phyloP scores from a whole-genome alignment of 2,329 filamentous ascomycete species.

The Fusarium sublunatum region DNA sequence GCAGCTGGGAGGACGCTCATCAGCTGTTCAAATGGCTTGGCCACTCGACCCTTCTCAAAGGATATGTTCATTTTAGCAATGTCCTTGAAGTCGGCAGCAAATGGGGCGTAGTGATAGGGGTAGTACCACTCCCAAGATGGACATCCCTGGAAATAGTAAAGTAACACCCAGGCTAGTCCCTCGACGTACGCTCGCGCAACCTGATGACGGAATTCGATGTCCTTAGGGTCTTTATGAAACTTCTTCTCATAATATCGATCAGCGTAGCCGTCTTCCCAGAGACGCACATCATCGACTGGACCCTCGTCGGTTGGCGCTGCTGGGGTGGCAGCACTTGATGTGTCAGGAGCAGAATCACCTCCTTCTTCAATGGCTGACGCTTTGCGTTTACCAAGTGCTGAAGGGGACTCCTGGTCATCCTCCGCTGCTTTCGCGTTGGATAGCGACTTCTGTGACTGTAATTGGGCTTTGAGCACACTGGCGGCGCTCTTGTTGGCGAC shows the following conservation, averaged over 20 bases:
- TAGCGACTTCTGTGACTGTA: constrained; percentile 62
- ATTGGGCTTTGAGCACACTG: constrained; percentile 83
- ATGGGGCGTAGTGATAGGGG: constrained; percentile 97
- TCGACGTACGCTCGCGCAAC: constrained; percentile 94
- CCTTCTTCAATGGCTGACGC: constrained; percentile 74
- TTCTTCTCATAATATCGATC: constrained; percentile 98
- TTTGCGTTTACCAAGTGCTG: constrained; percentile 79
- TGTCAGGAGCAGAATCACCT: constrained; percentile 68
- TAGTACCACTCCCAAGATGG: constrained; percentile 99
- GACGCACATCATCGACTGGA: constrained; percentile 81
- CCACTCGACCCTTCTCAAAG: constrained; percentile 87
- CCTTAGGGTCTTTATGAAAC: constrained; percentile 83
- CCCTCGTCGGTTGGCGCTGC: constrained; percentile 67
- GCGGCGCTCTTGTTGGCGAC: constrained; percentile 94
- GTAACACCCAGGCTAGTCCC: constrained; percentile 92
- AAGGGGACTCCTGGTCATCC: constrained; percentile 55
- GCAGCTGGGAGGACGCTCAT: constrained; percentile 98
- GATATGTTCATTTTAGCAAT: constrained; percentile 80
- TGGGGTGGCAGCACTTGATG: constrained; percentile 60
- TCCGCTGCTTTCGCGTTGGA: constrained; percentile 32
- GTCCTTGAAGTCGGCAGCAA: constrained; percentile 92
- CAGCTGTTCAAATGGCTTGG: constrained; percentile 93
- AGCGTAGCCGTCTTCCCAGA: constrained; percentile 96
- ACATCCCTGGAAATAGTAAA: constrained; percentile 98
- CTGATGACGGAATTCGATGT: constrained; percentile 86